Evolutionary conservation across 208 protist genomes (phyloP).

Genomic region (Acanthamoeba castellanii): DNA sequence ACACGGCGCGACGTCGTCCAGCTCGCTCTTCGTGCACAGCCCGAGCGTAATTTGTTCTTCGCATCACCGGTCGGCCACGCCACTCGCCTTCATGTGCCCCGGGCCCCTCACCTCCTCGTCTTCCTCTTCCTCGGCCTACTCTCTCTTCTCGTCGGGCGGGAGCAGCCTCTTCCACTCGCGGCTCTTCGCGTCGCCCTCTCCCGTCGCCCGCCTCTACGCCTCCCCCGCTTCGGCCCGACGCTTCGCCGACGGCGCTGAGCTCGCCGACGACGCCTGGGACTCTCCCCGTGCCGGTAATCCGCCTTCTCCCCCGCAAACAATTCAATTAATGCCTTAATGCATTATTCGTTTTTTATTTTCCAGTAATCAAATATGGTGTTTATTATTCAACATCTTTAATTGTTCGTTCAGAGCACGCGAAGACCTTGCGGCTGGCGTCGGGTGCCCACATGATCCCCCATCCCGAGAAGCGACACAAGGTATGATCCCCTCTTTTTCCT

Average conservation of each 20-base stretch:
- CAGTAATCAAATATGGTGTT: no score
- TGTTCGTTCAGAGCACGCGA: no score
- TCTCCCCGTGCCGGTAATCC: no score
- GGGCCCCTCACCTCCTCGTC: not conserved
- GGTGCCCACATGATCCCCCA: slow-evolving; percentile 42
- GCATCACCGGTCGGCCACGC: not conserved
- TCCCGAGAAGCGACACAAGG: slow-evolving; percentile 46
- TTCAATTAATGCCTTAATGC: no score
- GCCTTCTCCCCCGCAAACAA: no score
- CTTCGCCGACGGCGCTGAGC: not conserved
- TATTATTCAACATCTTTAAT: no score
- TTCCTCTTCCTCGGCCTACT: not conserved
- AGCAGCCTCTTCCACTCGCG: not conserved
- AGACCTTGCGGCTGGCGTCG: not conserved
- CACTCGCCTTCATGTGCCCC: not conserved
- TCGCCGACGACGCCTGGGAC: no score
- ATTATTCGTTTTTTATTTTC: no score
- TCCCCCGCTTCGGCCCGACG: not conserved
- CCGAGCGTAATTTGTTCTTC: not conserved
- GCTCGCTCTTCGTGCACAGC: not conserved
- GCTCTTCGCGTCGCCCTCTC: not conserved
- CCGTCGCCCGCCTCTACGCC: not conserved
- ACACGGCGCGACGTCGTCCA: no score
- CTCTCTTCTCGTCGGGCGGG: not conserved
- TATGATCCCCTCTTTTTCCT: no score